A percentile compares a stretch with the other conserved stretches of the same genome.
These are phyloP conservation scores for Exophiala sideris DNA, from an alignment of 2,329 filamentous ascomycete species.

Conservation along the genomic window DNA sequence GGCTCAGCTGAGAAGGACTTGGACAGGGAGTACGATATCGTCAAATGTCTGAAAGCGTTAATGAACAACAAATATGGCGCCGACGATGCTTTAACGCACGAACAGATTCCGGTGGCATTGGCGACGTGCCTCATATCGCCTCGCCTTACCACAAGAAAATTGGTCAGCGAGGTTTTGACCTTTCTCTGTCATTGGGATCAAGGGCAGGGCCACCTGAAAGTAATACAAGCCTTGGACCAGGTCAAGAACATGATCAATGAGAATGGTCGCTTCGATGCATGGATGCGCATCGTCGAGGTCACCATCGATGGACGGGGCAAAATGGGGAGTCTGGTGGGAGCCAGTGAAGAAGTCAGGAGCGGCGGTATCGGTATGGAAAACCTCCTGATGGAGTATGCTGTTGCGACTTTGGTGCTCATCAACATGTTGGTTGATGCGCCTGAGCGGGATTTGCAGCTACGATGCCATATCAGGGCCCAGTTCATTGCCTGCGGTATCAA, in stretches of 20 bases:
- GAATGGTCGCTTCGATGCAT: constrained; percentile 93
- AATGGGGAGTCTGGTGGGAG: constrained; percentile 96
- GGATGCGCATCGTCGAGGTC: constrained; percentile 98
- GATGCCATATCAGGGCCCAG: constrained; percentile 91
- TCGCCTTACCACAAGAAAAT: constrained; percentile 83
- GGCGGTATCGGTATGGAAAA: constrained; percentile 99
- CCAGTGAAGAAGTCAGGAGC: constrained; percentile 91
- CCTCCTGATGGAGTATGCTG: constrained; percentile 96
- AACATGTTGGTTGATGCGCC: constrained; percentile 96
- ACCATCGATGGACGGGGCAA: constrained; percentile 95
- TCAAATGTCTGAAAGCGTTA: constrained; percentile 93
- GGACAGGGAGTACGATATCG: constrained; percentile 92
- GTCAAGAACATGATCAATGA: constrained; percentile 85
- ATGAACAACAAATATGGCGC: constrained; percentile 99
- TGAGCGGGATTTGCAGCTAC: constrained; percentile 80
- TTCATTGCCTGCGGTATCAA: constrained; percentile 95
- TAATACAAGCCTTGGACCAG: constrained; percentile 87
- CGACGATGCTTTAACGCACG: constrained; percentile 86
- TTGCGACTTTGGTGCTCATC: constrained; percentile 88
- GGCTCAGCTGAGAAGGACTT: constrained; percentile 70
- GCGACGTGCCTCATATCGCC: constrained; percentile 84
- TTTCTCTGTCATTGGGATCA: constrained; percentile 94
- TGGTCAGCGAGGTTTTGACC: constrained; percentile 93
- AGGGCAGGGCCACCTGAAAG: constrained; percentile 84
- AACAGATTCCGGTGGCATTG: constrained; percentile 84